Percentiles rank a stretch among this genome's conserved stretches.
Conservation (phyloP, 306 rosid genomes). For the Quercus rubra region DNA sequence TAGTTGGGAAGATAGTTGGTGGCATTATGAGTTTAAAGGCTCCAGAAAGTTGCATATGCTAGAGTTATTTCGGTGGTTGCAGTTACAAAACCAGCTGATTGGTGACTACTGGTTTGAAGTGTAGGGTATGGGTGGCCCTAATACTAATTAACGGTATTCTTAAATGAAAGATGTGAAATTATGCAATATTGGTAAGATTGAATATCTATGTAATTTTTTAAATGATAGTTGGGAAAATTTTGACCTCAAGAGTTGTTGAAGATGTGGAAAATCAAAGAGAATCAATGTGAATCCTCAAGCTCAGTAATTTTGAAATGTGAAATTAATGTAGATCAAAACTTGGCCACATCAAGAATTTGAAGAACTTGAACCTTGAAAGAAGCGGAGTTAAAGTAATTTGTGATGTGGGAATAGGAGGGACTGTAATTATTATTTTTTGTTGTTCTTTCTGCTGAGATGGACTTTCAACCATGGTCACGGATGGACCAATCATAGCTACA, state of each 20-base stretch:
- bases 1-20: conserved; percentile 21
- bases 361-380: neutral
- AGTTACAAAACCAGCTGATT: conserved; percentile 1
- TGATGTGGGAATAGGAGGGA: neutral
- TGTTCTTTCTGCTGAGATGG: neutral
- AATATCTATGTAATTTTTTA: neutral
- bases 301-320: neutral
- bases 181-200: neutral
- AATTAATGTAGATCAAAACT: neutral
- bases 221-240: neutral
- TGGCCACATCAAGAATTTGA: neutral
- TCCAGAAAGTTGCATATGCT: conserved; percentile 43
- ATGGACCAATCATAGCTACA: neutral
- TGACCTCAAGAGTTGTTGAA: neutral
- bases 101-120: neutral
- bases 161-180: neutral
- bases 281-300: neutral
- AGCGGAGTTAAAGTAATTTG: neutral
- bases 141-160: neutral
- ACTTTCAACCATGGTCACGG: neutral
- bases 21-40: conserved; percentile 6
- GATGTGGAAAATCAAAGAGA: neutral
- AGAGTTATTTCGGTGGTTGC: conserved; percentile 68
- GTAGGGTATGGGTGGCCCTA: conserved; percentile 13
- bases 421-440: too few relatives aligned